Base-by-base conservation (phyloP, 768 basidiomycete genomes). In the Steccherinum ochraceum region DNA sequence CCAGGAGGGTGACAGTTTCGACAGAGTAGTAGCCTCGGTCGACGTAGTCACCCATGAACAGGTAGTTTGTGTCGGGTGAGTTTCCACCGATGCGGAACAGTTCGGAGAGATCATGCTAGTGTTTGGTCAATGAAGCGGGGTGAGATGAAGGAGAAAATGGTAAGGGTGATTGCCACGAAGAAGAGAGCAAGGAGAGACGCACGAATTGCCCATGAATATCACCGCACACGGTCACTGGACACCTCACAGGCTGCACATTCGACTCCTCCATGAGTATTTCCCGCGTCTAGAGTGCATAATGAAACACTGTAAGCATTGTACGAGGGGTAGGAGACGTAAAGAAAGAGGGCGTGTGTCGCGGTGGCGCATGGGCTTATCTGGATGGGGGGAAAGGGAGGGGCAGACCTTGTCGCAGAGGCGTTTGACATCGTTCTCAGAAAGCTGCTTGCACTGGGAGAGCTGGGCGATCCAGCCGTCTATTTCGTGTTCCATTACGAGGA, bases 161-260 rank as follows among this genome's bases (percentile, higher is more conserved):
- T 48, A 55, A 49, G 25, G 50, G 49, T 40, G 23, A 35, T 42
- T n/a, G n/a, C n/a, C n/a, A n/a, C 44, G 50, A 19, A 55, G 45
- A 47, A 21, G 18, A 42, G 45, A 45, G 49, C 24, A 43, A 43
- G 21, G 41, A 16, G 30, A 7, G 27, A 86, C 94, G 73, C 71
- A 98, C 95, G 72, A 99, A 99, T 83, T 99, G 96, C 45, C 96
- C 96, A 67, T 99, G 96, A 56, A 99, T 98, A 73, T 99, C 96
- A 53, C 96, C 96, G 64, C 96, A 99, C 53, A 99, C 96, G 45
- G 96, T 99, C 58, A 99, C 96, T 24, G 96, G 96, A 75, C 95
- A 98, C 70, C 89, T 78, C 49, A 99, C 96, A 19, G 94, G 94
- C 71, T 98, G 95, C 1, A 99, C 96, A 67, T 99, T 99, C 25